These are phyloP conservation scores for Pseudogymnoascus sp. DNA, from an alignment of 2,329 filamentous ascomycete species.

Conservation along the genomic window DNA sequence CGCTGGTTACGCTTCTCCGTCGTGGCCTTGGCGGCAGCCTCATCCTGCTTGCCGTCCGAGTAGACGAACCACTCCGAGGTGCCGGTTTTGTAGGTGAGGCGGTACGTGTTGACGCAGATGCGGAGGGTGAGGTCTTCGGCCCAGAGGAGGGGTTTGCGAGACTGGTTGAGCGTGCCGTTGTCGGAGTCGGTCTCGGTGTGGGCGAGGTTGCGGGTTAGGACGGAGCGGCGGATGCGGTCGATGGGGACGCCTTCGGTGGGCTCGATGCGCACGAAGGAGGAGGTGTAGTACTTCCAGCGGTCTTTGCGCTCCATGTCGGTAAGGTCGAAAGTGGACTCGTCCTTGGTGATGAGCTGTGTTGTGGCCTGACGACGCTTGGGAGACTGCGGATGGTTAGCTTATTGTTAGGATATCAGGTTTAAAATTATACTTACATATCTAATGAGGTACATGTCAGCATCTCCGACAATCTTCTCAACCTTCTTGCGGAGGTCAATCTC, in stretches of 20 bases:
- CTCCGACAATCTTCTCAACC: conserved; percentile 86
- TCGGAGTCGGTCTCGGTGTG: conserved; percentile 58
- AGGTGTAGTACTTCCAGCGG: conserved; percentile 92
- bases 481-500: conserved; percentile 88
- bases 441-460: conserved; percentile 84
- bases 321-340: conserved; percentile 73
- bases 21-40: conserved; percentile 26
- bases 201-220: conserved; percentile 62
- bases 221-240: conserved; percentile 56
- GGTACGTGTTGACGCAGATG: conserved; percentile 70
- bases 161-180: conserved; percentile 47
- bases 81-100: conserved; percentile 66
- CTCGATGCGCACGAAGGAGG: conserved; percentile 80
- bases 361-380: conserved; percentile 61
- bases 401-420: conserved; percentile 14
- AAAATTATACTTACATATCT: conserved; percentile 64
- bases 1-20: conserved; percentile 37
- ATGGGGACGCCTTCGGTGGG: conserved; percentile 72
- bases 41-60: conserved; percentile 31
- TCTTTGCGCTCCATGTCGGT: conserved; percentile 79
- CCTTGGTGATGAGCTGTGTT: conserved; percentile 61
- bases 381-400: conserved; percentile 41
- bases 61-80: conserved; percentile 66
- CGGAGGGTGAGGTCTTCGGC: conserved; percentile 62
- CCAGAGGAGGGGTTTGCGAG: conserved; percentile 47